Evolutionary conservation across 2,329 filamentous ascomycete genomes (phyloP).

Genomic region (Aureobasidium sp.): DNA sequence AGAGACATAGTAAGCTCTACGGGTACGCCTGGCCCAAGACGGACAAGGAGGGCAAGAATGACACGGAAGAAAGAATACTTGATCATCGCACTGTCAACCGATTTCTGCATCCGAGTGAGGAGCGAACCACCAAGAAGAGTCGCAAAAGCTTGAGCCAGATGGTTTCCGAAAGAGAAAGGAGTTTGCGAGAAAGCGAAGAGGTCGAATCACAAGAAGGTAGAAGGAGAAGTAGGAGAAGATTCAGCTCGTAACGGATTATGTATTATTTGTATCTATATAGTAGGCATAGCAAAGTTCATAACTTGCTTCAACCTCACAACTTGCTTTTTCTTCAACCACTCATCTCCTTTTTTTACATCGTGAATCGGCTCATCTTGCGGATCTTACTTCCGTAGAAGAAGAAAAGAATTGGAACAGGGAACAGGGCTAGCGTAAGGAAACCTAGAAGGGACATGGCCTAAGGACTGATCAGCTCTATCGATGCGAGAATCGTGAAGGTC

Average conservation of each 20-base stretch:
- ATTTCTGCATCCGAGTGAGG: slow-evolving; percentile 55
- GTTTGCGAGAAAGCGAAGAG: slow-evolving; percentile 18
- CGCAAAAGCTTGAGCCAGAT: slow-evolving; percentile 24
- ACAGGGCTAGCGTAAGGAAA: slow-evolving; percentile 22
- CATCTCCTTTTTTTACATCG: background rate
- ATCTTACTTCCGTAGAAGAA: slow-evolving; percentile 21
- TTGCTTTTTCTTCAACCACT: background rate
- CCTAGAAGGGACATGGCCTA: slow-evolving; percentile 24
- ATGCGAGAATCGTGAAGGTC: no score
- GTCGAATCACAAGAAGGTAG: slow-evolving; percentile 12
- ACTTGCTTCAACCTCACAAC: background rate
- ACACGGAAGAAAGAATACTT: slow-evolving; percentile 60
- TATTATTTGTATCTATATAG: background rate
- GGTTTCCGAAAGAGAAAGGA: slow-evolving; percentile 20
- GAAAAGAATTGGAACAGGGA: slow-evolving; percentile 22
- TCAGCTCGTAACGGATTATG: background rate
- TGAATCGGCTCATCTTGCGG: slow-evolving; percentile 16
- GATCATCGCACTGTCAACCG: slow-evolving; percentile 85
- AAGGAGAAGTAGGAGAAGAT: slow-evolving; percentile 15
- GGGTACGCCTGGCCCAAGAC: slow-evolving; percentile 97
- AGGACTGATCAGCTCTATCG: slow-evolving; percentile 19
- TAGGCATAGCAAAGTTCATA: background rate
- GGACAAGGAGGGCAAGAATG: slow-evolving; percentile 63
- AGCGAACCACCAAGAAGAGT: slow-evolving; percentile 26
- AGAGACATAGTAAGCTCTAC: slow-evolving; percentile 91